These are phyloP conservation scores for Auricularia heimuer DNA, from an alignment of 768 basidiomycete species.

Conservation along the genomic window DNA sequence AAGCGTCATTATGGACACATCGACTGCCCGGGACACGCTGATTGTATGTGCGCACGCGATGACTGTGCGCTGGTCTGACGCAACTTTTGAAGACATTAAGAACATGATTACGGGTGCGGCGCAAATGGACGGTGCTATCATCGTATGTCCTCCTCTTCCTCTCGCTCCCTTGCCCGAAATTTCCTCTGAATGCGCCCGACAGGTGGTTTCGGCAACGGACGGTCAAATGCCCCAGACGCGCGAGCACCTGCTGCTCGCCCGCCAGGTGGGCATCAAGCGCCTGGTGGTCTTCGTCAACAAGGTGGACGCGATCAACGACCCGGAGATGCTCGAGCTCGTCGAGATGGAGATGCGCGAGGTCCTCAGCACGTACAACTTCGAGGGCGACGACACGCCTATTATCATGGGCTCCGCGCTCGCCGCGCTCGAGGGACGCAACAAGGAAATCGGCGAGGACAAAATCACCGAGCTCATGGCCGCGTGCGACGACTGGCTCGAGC, in stretches of 20 bases:
- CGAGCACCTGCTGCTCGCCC: conserved; percentile 93
- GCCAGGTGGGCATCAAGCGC: conserved; percentile 95
- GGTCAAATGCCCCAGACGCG: conserved; percentile 99
- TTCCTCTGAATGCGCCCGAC: not conserved
- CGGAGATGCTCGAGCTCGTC: conserved; percentile 97
- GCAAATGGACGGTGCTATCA: conserved; percentile 94
- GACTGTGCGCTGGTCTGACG: conserved; percentile 10
- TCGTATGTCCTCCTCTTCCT: conserved; percentile 28
- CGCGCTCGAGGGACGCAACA: conserved; percentile 79
- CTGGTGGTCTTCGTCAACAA: conserved; percentile 99
- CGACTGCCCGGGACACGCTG: conserved; percentile 94
- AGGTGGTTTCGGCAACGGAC: conserved; percentile 89
- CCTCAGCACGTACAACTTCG: conserved; percentile 83
- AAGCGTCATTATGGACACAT: conserved; percentile 93
- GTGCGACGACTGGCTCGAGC: conserved; percentile 91
- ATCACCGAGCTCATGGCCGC: conserved; percentile 73
- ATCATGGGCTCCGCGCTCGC: conserved; percentile 95
- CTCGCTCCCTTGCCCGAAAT: not conserved
- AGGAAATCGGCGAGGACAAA: conserved; percentile 70
- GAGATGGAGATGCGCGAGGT: conserved; percentile 99
- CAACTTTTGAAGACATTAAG: conserved; percentile 59
- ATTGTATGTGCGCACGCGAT: conserved; percentile 47
- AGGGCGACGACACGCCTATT: conserved; percentile 97
- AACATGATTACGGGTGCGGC: conserved; percentile 99
- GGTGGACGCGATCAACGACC: conserved; percentile 91